Percentiles rank a stretch among this genome's conserved stretches.
Conservation (phyloP, 257 asterid species). For the Penstemon barbatus region DNA sequence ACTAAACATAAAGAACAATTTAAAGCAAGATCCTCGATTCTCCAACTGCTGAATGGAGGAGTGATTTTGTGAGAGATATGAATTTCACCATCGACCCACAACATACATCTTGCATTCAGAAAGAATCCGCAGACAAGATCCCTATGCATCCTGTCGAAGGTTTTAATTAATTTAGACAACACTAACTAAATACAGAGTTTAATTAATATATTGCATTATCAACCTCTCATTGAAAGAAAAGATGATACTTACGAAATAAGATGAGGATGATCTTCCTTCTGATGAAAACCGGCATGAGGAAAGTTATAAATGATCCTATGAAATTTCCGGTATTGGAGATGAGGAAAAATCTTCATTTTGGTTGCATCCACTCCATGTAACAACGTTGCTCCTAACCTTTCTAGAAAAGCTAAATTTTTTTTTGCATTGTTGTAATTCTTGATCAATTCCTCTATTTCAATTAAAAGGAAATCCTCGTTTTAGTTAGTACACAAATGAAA, state of each 20-base stretch:
- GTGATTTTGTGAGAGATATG: slow-evolving; percentile 56
- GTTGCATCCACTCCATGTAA: slow-evolving; percentile 62
- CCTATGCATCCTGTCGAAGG: slow-evolving; percentile 48
- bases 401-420: slow-evolving; percentile 35
- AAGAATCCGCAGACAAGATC: slow-evolving; percentile 49
- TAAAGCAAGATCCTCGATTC: slow-evolving; percentile 43
- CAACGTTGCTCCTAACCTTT: slow-evolving; percentile 41
- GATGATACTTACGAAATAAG: slow-evolving; percentile 35
- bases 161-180: not conserved
- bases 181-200: not conserved
- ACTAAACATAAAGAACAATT: slow-evolving; percentile 28
- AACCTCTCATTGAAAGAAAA: not conserved
- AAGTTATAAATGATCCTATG: slow-evolving; percentile 64
- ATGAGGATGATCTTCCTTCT: slow-evolving; percentile 36
- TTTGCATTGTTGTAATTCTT: slow-evolving; percentile 50
- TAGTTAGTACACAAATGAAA: not conserved
- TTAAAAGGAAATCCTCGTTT: not conserved
- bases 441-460: slow-evolving; percentile 42
- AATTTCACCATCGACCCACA: slow-evolving; percentile 46
- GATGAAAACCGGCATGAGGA: slow-evolving; percentile 73
- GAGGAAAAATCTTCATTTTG: slow-evolving; percentile 32
- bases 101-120: slow-evolving; percentile 41
- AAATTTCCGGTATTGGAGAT: slow-evolving; percentile 39
- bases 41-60: slow-evolving; percentile 45
- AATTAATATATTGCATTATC: not conserved